These are phyloP conservation scores for Aspergillus spinulosporus DNA, from an alignment of 2,329 filamentous ascomycete species.

Conservation along the genomic window DNA sequence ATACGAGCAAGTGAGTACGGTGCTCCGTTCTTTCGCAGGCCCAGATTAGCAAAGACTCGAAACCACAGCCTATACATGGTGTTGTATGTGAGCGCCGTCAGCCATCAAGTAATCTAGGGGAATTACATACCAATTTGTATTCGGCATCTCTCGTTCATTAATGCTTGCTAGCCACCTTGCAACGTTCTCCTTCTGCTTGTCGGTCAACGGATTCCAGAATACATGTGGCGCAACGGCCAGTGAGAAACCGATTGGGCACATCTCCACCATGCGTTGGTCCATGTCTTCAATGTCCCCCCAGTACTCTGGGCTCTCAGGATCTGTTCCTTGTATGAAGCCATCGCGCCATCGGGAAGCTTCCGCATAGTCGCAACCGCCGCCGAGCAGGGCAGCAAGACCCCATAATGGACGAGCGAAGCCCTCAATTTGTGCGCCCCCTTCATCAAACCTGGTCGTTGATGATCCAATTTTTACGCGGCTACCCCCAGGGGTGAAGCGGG, in stretches of 20 bases:
- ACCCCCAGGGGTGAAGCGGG: slow-evolving; percentile 68
- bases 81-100: background rate
- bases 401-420: slow-evolving; percentile 74
- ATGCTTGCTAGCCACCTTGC: slow-evolving; percentile 74
- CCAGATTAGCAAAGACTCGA: slow-evolving; percentile 78
- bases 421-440: slow-evolving; percentile 74
- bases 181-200: slow-evolving; percentile 64
- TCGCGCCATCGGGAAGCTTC: slow-evolving; percentile 67
- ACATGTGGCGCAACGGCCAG: slow-evolving; percentile 65
- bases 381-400: slow-evolving; percentile 70
- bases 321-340: slow-evolving; percentile 69
- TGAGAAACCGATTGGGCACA: slow-evolving; percentile 75
- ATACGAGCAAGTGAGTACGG: slow-evolving; percentile 68
- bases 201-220: slow-evolving; percentile 67
- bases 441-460: slow-evolving; percentile 76
- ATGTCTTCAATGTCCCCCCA: slow-evolving; percentile 76
- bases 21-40: slow-evolving; percentile 72
- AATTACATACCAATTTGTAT: slow-evolving; percentile 62
- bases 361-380: slow-evolving; percentile 65
- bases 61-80: slow-evolving; percentile 68
- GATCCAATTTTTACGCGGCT: slow-evolving; percentile 68
- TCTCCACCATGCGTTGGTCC: slow-evolving; percentile 83
- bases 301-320: slow-evolving; percentile 69
- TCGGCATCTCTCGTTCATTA: slow-evolving; percentile 70
- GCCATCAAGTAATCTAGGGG: background rate